Evolutionary conservation across 2,329 filamentous ascomycete species (phyloP).

Genomic region (Didymella pinodella): DNA sequence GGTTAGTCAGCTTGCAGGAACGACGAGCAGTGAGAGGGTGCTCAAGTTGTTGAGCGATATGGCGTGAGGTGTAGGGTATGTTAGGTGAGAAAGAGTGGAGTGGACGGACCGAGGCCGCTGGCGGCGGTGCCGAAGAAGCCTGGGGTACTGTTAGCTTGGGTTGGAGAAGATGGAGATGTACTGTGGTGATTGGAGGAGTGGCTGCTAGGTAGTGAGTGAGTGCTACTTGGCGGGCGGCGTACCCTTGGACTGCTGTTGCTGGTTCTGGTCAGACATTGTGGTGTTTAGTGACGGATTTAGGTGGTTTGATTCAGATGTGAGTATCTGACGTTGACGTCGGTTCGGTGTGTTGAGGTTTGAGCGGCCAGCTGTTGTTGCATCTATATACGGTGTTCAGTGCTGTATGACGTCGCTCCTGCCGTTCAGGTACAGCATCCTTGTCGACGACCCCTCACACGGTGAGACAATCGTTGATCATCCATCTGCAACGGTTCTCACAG

Average conservation of each 20-base stretch:
- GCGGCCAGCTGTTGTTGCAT: neutral
- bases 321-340: neutral
- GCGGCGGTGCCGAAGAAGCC: constrained; percentile 47
- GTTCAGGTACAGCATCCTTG: constrained; percentile 12
- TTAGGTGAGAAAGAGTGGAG: too few relatives aligned
- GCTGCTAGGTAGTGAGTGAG: neutral
- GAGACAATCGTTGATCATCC: constrained; percentile 10
- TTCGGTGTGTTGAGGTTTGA: neutral
- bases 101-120: constrained; percentile 39
- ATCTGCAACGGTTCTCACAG: constrained; percentile 13
- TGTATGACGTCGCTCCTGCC: constrained; percentile 14
- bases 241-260: constrained; percentile 39
- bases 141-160: constrained; percentile 12
- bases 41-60: neutral
- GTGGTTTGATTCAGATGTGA: neutral
- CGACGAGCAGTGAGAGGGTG: too few relatives aligned
- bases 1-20: constrained; percentile 3
- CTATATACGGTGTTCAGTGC: constrained; percentile 1
- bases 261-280: constrained; percentile 39
- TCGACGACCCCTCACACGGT: constrained; percentile 16
- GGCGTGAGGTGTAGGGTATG: neutral
- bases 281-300: neutral
- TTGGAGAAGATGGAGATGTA: too few relatives aligned
- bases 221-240: neutral
- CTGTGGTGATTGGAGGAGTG: neutral